These are phyloP conservation scores for Mallotus nudiflorus DNA, from an alignment of 345 rosid genomes.

Conservation along the genomic window DNA sequence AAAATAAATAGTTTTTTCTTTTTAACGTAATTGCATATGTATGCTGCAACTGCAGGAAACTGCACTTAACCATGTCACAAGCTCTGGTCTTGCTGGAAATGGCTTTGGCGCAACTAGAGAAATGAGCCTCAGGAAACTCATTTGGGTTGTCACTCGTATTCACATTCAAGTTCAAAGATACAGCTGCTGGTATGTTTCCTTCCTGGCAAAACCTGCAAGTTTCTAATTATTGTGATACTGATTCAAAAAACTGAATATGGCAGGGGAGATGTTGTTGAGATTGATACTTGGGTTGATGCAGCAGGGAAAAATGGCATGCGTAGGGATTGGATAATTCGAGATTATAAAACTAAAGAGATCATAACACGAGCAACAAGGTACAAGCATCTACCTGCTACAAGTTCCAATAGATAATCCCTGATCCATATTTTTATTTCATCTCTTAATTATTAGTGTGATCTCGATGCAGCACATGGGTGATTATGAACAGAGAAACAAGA, in stretches of 20 bases:
- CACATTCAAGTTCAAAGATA: constrained; percentile 28
- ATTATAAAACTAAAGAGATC: constrained; percentile 24
- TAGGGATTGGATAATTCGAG: constrained; percentile 30
- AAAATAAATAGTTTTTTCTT: too few relatives aligned
- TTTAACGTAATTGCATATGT: not conserved
- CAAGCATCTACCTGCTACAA: not conserved
- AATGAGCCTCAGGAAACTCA: constrained; percentile 24
- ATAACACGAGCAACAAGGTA: constrained; percentile 28
- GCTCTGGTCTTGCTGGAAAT: constrained; percentile 24
- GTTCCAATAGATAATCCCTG: not conserved
- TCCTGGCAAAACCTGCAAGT: not conserved
- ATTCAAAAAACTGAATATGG: not conserved
- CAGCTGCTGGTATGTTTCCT: constrained; percentile 21
- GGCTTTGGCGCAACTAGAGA: constrained; percentile 28
- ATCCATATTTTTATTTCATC: not conserved
- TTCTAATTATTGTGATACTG: not conserved
- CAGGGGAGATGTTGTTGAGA: constrained; percentile 34
- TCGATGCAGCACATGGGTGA: constrained; percentile 31
- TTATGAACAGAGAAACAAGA: constrained; percentile 29
- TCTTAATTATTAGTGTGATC: not conserved
- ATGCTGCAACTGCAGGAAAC: constrained; percentile 15
- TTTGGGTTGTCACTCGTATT: constrained; percentile 33
- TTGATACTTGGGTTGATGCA: constrained; percentile 33
- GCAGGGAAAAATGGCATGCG: constrained; percentile 29
- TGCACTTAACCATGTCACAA: constrained; percentile 27